A percentile compares a stretch with the other conserved stretches of the same genome.
Conservation (phyloP, 2,329 filamentous ascomycete species). For the Plenodomus lindquistii region DNA sequence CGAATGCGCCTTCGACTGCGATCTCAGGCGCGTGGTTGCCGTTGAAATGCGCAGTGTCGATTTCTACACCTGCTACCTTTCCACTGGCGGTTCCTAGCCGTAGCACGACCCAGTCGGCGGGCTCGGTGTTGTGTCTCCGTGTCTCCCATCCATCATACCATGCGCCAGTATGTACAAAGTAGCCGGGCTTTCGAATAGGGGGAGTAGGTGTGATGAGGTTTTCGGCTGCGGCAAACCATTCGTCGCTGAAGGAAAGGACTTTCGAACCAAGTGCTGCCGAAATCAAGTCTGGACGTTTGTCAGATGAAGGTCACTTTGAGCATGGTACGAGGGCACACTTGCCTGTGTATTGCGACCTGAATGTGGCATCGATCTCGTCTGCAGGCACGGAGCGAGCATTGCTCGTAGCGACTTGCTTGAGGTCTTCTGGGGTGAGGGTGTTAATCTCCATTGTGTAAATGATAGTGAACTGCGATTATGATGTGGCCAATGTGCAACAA, state of each 20-base stretch:
- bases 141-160: constrained; percentile 71
- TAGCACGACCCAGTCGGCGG: constrained; percentile 64
- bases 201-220: constrained; percentile 63
- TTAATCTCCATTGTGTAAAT: constrained; percentile 36
- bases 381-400: constrained; percentile 47
- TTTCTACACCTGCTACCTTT: constrained; percentile 72
- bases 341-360: constrained; percentile 60
- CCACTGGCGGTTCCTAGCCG: constrained; percentile 68
- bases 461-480: not conserved
- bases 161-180: constrained; percentile 63
- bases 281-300: constrained; percentile 51
- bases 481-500: not conserved
- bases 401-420: constrained; percentile 29
- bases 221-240: constrained; percentile 63
- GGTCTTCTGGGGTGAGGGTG: constrained; percentile 34
- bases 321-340: not conserved
- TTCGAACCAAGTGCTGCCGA: constrained; percentile 56
- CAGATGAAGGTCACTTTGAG: not conserved
- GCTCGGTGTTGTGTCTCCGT: constrained; percentile 60
- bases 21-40: constrained; percentile 82
- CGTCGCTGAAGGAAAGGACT: constrained; percentile 61
- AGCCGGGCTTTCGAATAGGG: constrained; percentile 60
- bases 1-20: constrained; percentile 75
- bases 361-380: constrained; percentile 57
- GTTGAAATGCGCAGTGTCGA: constrained; percentile 80